Evolutionary conservation across 108 stramenopile genomes (phyloP), one percentile per base, ranked within the genome.

Genomic region (Pseudonitzschia pungens): DNA sequence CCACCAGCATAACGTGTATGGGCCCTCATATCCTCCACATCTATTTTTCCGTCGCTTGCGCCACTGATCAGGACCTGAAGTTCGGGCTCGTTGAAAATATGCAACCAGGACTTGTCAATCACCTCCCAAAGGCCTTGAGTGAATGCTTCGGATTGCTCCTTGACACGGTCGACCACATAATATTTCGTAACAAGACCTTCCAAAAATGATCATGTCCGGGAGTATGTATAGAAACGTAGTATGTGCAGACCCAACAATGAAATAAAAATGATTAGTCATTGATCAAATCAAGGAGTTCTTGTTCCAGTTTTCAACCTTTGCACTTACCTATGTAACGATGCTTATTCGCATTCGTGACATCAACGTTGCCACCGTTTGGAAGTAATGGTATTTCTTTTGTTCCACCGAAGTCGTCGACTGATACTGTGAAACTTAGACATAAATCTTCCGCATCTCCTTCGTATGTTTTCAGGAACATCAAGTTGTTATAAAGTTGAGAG

Each of bases 31-130:
- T 99, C 99, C 10, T 91, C 83, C 4, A 98, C 78, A 75, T 97
- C 96, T 67, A 99, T 76, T 29, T 82, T 89, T 31, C 91, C 95
- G 60, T 92, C 89, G 14, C 87, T 84, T 27, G 92, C 73, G 11
- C 94, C 94, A 63, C 92, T 93, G 33, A 98, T 96, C 58, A 98
- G 74, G 27, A 97, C 91, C 76, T 98, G 98, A 15, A 98, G 83
- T 69, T 98, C 99, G 0, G 97, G 97, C 73, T 97, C 96, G 69
- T 96, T 91, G 80, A 99, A 99, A 36, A 97, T 77, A 62, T 87
- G 80, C 15, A 97, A 84, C 96, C 96, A 96, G 24, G 82, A 75
- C 48, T 87, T 79, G 65, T 96, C 92, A 69, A 99, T 95, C 22
- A 97, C 96, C 60, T 96, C 91, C 85, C 89, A 93, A 14, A 99